Evolutionary conservation across 805 yeast genomes (phyloP).

Genomic region (Saccharomycopsis amapae): DNA sequence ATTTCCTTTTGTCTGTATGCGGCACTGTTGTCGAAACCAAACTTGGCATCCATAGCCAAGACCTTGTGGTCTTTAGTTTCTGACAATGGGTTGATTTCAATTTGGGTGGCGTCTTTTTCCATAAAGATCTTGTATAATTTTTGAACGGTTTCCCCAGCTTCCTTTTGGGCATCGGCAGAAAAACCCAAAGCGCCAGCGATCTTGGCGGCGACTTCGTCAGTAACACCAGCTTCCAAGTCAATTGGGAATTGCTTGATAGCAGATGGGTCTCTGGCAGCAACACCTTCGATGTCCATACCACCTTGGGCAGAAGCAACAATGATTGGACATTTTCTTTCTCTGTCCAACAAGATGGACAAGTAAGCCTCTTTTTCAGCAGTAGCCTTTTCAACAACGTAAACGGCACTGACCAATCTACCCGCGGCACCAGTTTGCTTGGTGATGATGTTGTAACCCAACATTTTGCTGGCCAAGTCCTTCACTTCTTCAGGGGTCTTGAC

Average conservation of each 20-base stretch:
- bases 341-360: constrained; percentile 90
- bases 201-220: constrained; percentile 64
- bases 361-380: constrained; percentile 93
- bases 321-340: constrained; percentile 82
- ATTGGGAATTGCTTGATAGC: constrained; percentile 87
- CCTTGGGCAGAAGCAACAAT: constrained; percentile 97
- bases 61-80: constrained; percentile 88
- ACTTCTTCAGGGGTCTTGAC: constrained; percentile 83
- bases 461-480: constrained; percentile 72
- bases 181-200: constrained; percentile 80
- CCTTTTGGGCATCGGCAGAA: constrained; percentile 65
- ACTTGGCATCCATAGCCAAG: constrained; percentile 98
- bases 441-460: constrained; percentile 88
- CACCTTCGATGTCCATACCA: constrained; percentile 99
- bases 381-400: constrained; percentile 90
- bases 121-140: constrained; percentile 82
- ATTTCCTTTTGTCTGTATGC: constrained; percentile 91
- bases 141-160: constrained; percentile 82
- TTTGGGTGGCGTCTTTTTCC: constrained; percentile 95
- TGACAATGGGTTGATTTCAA: constrained; percentile 96
- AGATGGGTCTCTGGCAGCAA: constrained; percentile 82
- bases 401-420: constrained; percentile 96
- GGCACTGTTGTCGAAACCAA: constrained; percentile 96
- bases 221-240: constrained; percentile 71
- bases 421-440: constrained; percentile 98